Evolutionary conservation across 2,329 filamentous ascomycete genomes (phyloP).

Genomic region (Dactylellina haptotyla): DNA sequence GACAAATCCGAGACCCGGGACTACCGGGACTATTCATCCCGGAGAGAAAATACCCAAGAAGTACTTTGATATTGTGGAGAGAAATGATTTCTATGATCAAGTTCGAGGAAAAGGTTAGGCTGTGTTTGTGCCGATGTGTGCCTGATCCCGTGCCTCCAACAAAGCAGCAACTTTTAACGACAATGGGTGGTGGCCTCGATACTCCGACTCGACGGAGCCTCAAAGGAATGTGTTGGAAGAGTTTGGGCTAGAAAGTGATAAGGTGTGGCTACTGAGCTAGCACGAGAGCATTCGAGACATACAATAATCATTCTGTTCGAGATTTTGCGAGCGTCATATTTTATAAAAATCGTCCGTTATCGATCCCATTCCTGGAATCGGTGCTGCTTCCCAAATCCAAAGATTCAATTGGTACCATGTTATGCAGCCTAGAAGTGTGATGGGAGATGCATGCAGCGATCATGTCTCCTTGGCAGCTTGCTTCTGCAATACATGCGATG

Average conservation of each 20-base stretch:
- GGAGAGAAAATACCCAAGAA: constrained; percentile 10
- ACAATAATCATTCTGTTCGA: not conserved
- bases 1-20: constrained; percentile 20
- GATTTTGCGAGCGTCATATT: constrained; percentile 33
- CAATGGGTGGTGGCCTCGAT: too few relatives aligned
- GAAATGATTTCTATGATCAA: too few relatives aligned
- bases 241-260: constrained; percentile 8
- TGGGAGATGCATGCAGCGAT: constrained; percentile 30
- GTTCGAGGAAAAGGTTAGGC: too few relatives aligned
- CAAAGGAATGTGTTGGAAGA: constrained; percentile 39
- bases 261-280: not conserved
- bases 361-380: not conserved
- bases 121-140: too few relatives aligned
- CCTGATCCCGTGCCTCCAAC: constrained; percentile 20
- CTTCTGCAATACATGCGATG: constrained; percentile 3
- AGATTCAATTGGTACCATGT: constrained; percentile 21
- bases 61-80: too few relatives aligned
- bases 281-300: not conserved
- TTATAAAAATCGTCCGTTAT: too few relatives aligned
- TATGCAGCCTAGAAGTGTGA: constrained; percentile 31
- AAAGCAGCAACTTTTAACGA: not conserved
- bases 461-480: constrained; percentile 26
- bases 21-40: not conserved
- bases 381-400: constrained; percentile 11
- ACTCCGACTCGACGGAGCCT: too few relatives aligned